Evolutionary conservation across 2,329 filamentous ascomycete species (phyloP), one percentile per base, ranked within the genome.

Genomic region (Colletotrichum godetiae): DNA sequence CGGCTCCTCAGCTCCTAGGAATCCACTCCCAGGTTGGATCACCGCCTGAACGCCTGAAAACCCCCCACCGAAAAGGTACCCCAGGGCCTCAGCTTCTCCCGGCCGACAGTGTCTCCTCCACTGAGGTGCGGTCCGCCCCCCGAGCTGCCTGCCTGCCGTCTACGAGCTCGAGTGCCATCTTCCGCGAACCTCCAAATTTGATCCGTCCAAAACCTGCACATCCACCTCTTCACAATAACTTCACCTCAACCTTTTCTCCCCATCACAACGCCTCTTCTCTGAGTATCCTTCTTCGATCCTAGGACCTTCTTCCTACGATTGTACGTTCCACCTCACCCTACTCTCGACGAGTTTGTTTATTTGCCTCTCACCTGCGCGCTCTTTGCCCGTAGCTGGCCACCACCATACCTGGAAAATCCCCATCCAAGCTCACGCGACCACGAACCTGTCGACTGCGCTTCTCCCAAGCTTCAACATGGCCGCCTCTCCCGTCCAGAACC

Each of bases 401-500:
- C 66, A 68, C 71, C 64, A 61, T 56, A 22, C 62, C 74, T 63
- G 65, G 57, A 64, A 73, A 73, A 73, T 33, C 53, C 60, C 42
- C 37, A 56, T 13, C 46, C 49, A 60, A 65, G 67, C 70, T 70
- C 70, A 65, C 67, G 67, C 70, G 70, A 73, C 60, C 55, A 42
- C 53, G 27, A 73, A 55, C 35, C 65, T 55, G 67, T 73, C 61
- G 60, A 64, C 55, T 60, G 70, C 67, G 60, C 60, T 46, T 55
- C 22, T 52, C 52, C 56, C 46, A 31, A 74, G 37, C 63, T 68
- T 63, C 77, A 80, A 77, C 76, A 93, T 95, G 93, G 88, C 94
- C 82, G 87, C 91, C 67, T 80, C 91, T 77, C 82, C 88, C 75
- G 87, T 90, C 78, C 88, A 91, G 82, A 92, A 92, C 84, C 75